Evolutionary conservation across 2,329 filamentous ascomycete genomes (phyloP).

Genomic region (Fusarium paranaense): DNA sequence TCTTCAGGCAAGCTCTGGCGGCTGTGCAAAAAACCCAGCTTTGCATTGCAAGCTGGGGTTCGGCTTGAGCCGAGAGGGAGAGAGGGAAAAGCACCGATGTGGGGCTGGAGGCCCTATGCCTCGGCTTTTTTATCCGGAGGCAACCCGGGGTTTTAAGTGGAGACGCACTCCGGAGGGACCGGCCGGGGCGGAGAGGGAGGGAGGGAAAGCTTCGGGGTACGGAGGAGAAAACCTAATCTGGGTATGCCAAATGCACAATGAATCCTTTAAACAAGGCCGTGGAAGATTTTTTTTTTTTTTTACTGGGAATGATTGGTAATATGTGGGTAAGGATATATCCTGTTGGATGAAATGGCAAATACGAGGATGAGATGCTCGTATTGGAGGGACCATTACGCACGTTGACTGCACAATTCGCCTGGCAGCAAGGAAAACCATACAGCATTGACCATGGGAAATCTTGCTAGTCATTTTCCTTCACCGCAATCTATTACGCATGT

Average conservation of each 20-base stretch:
- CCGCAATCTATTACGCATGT: slow-evolving; percentile 20
- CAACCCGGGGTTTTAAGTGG: slow-evolving; percentile 29
- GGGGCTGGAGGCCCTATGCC: slow-evolving; percentile 6
- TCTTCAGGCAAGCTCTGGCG: slow-evolving; percentile 30
- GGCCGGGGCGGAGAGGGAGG: slow-evolving; percentile 19
- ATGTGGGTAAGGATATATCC: slow-evolving; percentile 15
- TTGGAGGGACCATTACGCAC: background rate
- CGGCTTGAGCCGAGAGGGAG: slow-evolving; percentile 29
- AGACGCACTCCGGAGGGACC: slow-evolving; percentile 19
- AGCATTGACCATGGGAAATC: background rate
- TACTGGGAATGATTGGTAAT: background rate
- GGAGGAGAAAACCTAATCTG: slow-evolving; percentile 15
- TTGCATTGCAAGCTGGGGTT: background rate
- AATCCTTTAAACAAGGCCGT: background rate
- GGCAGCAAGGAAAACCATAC: background rate
- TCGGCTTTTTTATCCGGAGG: slow-evolving; percentile 18
- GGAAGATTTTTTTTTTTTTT: background rate
- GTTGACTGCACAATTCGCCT: background rate
- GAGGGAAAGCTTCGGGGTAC: slow-evolving; percentile 13
- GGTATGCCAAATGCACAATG: background rate
- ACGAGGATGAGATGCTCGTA: slow-evolving; percentile 14
- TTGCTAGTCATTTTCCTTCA: slow-evolving; percentile 2
- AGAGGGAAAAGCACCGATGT: background rate
- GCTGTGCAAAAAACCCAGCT: slow-evolving; percentile 17
- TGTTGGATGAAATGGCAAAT: background rate